These are phyloP conservation scores for bread wheat (Triticum aestivum) DNA, from an alignment of 176 grass and related monocot genomes.

Conservation along the genomic window DNA sequence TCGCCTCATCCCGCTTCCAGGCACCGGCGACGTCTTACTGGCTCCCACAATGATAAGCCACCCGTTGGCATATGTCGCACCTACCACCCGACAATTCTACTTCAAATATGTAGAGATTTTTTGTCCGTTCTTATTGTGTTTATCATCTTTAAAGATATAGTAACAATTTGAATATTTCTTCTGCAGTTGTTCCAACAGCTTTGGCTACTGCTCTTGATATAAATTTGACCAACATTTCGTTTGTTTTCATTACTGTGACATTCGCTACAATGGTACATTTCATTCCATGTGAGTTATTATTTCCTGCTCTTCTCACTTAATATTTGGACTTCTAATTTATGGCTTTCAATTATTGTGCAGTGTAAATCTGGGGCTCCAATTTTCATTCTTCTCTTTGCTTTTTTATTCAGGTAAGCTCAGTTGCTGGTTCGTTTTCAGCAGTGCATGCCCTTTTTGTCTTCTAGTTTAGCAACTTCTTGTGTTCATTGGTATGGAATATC, in stretches of 20 bases:
- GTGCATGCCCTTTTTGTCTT: not conserved
- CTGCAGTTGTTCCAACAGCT: conserved; percentile 93
- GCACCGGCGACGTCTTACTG: no score
- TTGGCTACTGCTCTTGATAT: conserved; percentile 92
- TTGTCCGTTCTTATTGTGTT: not conserved
- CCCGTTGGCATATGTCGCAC: no score
- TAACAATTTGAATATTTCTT: conserved; percentile 35
- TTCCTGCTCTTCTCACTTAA: not conserved
- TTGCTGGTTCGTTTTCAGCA: not conserved
- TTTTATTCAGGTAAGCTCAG: conserved; percentile 79
- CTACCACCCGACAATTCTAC: not conserved
- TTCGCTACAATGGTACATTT: conserved; percentile 98
- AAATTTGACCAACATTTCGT: conserved; percentile 95
- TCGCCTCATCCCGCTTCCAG: no score
- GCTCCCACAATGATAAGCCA: no score
- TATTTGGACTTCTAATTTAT: conserved; percentile 25
- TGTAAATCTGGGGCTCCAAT: conserved; percentile 96
- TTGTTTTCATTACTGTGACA: conserved; percentile 97
- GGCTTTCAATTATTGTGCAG: conserved; percentile 46
- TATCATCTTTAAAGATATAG: not conserved
- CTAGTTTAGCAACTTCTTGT: not conserved
- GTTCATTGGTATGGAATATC: not conserved
- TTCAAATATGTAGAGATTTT: not conserved
- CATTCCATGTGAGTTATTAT: conserved; percentile 22
- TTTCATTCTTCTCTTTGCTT: conserved; percentile 96